These are phyloP conservation scores for Arxiozyma bovina DNA, from an alignment of 1,139 yeast genomes.

Conservation along the genomic window DNA sequence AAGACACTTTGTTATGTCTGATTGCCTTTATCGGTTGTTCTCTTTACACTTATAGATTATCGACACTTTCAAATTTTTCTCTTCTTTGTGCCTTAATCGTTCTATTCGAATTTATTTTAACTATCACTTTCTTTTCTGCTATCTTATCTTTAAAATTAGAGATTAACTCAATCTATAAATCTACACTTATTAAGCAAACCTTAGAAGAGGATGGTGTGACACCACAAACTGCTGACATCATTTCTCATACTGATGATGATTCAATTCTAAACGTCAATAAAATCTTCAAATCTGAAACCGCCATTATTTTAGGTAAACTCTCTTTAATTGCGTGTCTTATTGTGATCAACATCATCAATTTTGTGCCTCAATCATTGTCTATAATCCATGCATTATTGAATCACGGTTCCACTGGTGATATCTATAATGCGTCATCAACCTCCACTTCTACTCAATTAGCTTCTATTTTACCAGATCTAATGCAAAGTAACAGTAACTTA, in stretches of 20 bases:
- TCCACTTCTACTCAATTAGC: conserved; percentile 32
- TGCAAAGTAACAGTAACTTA: conserved; percentile 11
- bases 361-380: conserved; percentile 40
- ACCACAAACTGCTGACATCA: conserved; percentile 61
- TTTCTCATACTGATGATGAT: conserved; percentile 41
- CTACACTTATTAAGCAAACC: conserved; percentile 69
- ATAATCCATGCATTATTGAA: conserved; percentile 34
- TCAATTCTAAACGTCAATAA: conserved; percentile 14
- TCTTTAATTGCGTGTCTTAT: conserved; percentile 61
- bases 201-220: conserved; percentile 92
- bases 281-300: conserved; percentile 25
- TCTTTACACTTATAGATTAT: conserved; percentile 59
- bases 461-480: conserved; percentile 22
- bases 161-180: conserved; percentile 78
- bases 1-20: conserved; percentile 73
- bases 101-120: conserved; percentile 62
- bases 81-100: conserved; percentile 66
- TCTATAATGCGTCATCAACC: conserved; percentile 35
- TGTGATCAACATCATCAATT: conserved; percentile 65
- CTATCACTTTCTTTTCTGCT: conserved; percentile 79
- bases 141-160: conserved; percentile 83
- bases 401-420: background rate
- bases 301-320: conserved; percentile 55
- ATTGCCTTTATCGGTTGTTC: conserved; percentile 62
- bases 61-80: conserved; percentile 79